Percentiles rank a stretch among this genome's conserved stretches.
These are phyloP conservation scores for Trichophyton mentagrophytes DNA, from an alignment of 2,329 filamentous ascomycete species.

Conservation along the genomic window DNA sequence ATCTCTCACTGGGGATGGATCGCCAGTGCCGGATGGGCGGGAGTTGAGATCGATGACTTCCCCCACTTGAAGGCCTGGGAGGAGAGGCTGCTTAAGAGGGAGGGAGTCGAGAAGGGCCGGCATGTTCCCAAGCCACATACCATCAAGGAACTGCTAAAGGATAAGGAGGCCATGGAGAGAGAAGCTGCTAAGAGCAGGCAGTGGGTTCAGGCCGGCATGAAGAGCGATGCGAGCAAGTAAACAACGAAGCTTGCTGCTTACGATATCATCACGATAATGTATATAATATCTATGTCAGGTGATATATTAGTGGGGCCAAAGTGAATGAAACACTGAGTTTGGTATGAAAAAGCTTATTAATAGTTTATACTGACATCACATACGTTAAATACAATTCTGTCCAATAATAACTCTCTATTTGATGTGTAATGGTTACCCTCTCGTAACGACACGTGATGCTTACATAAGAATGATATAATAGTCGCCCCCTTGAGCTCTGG, in stretches of 20 bases:
- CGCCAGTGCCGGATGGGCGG: constrained; percentile 44
- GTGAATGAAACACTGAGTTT: background rate
- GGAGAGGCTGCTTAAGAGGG: constrained; percentile 53
- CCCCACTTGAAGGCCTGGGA: constrained; percentile 67
- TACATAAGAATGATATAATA: background rate
- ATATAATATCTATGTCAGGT: background rate
- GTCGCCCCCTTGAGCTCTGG: background rate
- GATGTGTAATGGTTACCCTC: background rate
- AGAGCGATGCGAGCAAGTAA: constrained; percentile 47
- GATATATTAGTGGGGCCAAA: background rate
- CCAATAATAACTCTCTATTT: background rate
- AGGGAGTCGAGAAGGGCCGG: constrained; percentile 61
- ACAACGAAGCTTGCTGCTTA: background rate
- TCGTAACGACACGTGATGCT: background rate
- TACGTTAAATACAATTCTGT: background rate
- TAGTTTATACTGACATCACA: background rate
- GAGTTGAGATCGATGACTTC: constrained; percentile 61
- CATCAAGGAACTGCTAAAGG: constrained; percentile 46
- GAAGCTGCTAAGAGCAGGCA: constrained; percentile 37
- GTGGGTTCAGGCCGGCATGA: constrained; percentile 61
- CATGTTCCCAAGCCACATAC: constrained; percentile 56
- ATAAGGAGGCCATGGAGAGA: constrained; percentile 46
- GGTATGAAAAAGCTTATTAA: background rate
- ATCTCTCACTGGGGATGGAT: constrained; percentile 75
- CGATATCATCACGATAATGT: background rate